Evolutionary conservation across 73 alveolate species (phyloP).

Genomic region (Breviolum minutum): DNA sequence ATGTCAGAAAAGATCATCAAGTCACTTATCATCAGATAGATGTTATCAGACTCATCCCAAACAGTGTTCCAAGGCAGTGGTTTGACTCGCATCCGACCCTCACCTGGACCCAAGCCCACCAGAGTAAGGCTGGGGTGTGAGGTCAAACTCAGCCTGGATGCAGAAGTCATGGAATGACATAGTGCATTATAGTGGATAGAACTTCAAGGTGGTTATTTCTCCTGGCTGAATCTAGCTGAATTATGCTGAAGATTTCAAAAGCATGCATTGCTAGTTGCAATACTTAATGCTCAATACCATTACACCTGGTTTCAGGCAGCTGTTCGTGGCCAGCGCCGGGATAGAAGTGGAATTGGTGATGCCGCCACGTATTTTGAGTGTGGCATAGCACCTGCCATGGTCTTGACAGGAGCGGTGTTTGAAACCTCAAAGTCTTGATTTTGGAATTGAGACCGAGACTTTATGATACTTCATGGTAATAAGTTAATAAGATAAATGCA

Average conservation of each 20-base stretch:
- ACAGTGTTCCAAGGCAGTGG: conserved; percentile 52
- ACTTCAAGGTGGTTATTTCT: no score
- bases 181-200: no score
- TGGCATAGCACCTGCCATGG: neutral
- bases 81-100: conserved; percentile 90
- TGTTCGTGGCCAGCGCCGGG: conserved; percentile 92
- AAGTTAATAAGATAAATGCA: no score
- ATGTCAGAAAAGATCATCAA: neutral
- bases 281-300: no score
- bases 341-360: conserved; percentile 83
- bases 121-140: conserved; percentile 57
- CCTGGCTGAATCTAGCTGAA: no score
- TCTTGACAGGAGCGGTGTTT: neutral
- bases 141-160: neutral
- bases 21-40: no score
- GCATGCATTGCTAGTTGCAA: no score
- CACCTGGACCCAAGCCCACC: conserved; percentile 92
- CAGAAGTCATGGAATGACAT: no score
- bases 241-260: no score
- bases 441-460: neutral
- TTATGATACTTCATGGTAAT: neutral
- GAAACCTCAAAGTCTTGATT: neutral
- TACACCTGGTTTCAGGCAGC: conserved; percentile 10
- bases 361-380: neutral
- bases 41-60: no score